These are phyloP conservation scores for Rhexocercosporidium sp. DNA, from an alignment of 2,329 filamentous ascomycete genomes.

Conservation along the genomic window DNA sequence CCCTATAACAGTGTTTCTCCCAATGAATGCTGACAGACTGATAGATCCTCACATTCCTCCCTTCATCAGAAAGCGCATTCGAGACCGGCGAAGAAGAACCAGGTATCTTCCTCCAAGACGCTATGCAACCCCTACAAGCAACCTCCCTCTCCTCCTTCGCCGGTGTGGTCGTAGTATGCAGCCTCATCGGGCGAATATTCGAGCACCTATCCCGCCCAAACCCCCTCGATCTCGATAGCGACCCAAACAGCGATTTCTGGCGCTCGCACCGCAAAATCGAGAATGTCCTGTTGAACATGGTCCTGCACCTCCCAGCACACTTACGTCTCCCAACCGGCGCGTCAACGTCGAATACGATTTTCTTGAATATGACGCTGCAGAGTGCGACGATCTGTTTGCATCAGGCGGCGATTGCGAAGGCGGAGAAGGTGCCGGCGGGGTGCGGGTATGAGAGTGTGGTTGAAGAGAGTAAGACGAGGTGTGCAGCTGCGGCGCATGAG, in stretches of 20 bases:
- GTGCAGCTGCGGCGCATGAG: constrained; percentile 75
- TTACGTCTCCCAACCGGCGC: constrained; percentile 67
- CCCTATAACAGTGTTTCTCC: no score
- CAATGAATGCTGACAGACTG: no score
- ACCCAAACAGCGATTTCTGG: constrained; percentile 65
- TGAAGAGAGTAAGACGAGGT: constrained; percentile 87
- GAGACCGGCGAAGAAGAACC: constrained; percentile 75
- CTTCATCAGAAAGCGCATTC: constrained; percentile 81
- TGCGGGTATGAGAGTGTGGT: constrained; percentile 70
- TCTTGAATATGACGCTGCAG: constrained; percentile 93
- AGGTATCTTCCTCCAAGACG: constrained; percentile 70
- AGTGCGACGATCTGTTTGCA: constrained; percentile 95
- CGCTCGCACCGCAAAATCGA: constrained; percentile 88
- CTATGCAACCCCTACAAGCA: constrained; percentile 70
- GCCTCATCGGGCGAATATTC: constrained; percentile 88
- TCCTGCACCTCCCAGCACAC: constrained; percentile 76
- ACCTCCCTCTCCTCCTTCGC: constrained; percentile 75
- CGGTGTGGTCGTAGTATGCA: constrained; percentile 79
- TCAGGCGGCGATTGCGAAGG: constrained; percentile 88
- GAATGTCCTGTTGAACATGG: constrained; percentile 83
- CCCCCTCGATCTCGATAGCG: constrained; percentile 69
- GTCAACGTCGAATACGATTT: constrained; percentile 69
- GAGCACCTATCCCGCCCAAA: constrained; percentile 86
- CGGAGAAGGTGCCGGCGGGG: constrained; percentile 69
- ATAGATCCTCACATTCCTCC: constrained; percentile 77